Conservation (phyloP, 192 early-diverging fungal genomes). For the Phycomyces blakesleeanus region DNA sequence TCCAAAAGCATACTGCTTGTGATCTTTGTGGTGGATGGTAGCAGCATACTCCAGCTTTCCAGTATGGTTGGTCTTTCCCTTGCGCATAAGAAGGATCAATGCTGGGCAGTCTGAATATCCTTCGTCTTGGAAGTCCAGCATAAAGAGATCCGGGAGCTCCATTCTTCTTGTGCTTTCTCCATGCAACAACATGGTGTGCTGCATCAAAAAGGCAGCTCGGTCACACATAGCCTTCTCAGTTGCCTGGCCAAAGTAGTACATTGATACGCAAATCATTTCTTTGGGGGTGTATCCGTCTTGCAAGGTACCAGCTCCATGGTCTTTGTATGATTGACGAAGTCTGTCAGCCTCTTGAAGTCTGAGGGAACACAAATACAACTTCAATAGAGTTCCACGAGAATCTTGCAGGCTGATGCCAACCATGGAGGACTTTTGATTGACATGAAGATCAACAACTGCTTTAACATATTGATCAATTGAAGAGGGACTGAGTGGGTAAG, state of each 20-base stretch:
- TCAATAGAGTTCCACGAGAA: too few relatives aligned
- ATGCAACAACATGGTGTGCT: neutral
- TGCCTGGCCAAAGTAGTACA: neutral
- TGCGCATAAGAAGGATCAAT: neutral
- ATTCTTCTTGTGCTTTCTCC: neutral
- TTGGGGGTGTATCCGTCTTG: neutral
- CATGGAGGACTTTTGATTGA: too few relatives aligned
- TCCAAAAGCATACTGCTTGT: neutral
- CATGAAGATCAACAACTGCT: too few relatives aligned
- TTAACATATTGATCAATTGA: too few relatives aligned
- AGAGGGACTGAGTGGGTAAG: too few relatives aligned
- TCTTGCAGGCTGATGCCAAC: too few relatives aligned
- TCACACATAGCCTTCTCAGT: neutral
- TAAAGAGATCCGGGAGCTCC: neutral
- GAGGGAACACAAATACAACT: too few relatives aligned
- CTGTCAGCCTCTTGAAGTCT: too few relatives aligned
- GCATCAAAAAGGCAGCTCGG: neutral
- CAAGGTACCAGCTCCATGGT: neutral
- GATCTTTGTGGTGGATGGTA: neutral
- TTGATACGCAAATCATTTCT: neutral
- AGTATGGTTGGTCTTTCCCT: neutral
- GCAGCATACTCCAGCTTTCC: neutral
- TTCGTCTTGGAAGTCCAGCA: slow-evolving; percentile 4
- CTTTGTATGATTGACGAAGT: neutral
- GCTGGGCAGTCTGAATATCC: neutral